A percentile compares a stretch with the other conserved stretches of the same genome.
These are phyloP conservation scores for Ulvella scutata DNA, from an alignment of 139 green algal genomes.

Conservation along the genomic window DNA sequence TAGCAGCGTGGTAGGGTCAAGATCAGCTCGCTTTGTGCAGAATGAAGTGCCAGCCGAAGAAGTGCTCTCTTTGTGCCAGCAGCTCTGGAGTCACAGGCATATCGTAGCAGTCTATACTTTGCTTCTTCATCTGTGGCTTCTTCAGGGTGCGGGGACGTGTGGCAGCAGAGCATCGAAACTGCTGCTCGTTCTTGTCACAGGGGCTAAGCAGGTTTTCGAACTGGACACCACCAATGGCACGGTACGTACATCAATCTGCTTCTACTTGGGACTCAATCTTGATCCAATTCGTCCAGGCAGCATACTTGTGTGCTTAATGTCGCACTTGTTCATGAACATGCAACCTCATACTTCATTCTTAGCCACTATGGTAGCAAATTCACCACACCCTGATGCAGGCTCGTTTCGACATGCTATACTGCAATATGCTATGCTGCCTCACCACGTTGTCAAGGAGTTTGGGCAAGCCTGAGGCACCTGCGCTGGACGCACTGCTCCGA, in stretches of 20 bases:
- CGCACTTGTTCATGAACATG: no score
- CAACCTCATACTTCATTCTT: no score
- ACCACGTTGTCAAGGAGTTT: neutral
- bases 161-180: neutral
- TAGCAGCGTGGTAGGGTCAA: no score
- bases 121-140: neutral
- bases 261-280: no score
- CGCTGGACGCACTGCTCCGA: neutral
- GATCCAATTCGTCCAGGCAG: no score
- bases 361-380: no score
- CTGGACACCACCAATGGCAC: constrained; percentile 1
- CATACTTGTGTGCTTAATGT: no score
- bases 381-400: no score
- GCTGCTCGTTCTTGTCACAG: neutral
- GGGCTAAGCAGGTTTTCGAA: neutral
- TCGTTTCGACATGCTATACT: neutral
- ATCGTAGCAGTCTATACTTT: neutral
- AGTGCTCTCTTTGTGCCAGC: neutral
- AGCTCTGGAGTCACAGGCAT: neutral
- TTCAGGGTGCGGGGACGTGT: neutral
- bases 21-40: no score
- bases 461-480: neutral
- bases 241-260: no score
- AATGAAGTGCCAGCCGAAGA: neutral
- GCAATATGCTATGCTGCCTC: neutral